Evolutionary conservation across 2,329 filamentous ascomycete genomes (phyloP).

Genomic region (Pleomassaria siparia): DNA sequence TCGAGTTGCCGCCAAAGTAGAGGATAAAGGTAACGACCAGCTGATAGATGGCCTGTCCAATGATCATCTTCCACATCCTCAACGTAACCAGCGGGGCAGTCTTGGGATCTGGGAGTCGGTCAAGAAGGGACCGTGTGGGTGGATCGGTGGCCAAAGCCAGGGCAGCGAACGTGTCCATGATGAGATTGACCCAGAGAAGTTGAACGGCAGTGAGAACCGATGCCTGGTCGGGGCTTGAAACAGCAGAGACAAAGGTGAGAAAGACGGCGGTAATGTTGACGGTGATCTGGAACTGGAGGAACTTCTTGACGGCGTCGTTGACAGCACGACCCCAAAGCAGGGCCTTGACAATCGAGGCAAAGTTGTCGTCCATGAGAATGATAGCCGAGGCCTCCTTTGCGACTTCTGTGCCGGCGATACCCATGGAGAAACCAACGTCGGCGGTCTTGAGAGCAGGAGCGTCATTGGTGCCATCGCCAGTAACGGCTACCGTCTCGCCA

Average conservation of each 20-base stretch:
- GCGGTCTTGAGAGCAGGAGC: slow-evolving; percentile 78
- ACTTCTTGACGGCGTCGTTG: slow-evolving; percentile 48
- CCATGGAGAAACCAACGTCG: slow-evolving; percentile 85
- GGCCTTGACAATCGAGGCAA: slow-evolving; percentile 81
- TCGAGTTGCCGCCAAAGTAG: slow-evolving; percentile 69
- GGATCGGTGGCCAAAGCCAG: slow-evolving; percentile 87
- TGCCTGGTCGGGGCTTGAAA: slow-evolving; percentile 66
- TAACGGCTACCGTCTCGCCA: slow-evolving; percentile 78
- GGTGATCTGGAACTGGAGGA: slow-evolving; percentile 66
- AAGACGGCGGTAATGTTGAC: slow-evolving; percentile 91
- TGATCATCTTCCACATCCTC: slow-evolving; percentile 98
- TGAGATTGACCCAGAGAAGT: slow-evolving; percentile 93
- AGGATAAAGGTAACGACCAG: slow-evolving; percentile 76
- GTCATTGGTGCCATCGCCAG: slow-evolving; percentile 82
- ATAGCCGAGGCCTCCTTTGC: slow-evolving; percentile 84
- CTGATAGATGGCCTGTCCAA: slow-evolving; percentile 89
- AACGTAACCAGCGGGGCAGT: slow-evolving; percentile 76
- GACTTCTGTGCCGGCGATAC: slow-evolving; percentile 79
- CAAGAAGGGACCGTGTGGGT: slow-evolving; percentile 76
- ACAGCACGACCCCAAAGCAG: slow-evolving; percentile 69
- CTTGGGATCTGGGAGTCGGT: slow-evolving; percentile 78
- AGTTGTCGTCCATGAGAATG: slow-evolving; percentile 87
- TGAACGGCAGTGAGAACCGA: slow-evolving; percentile 88
- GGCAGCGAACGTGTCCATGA: slow-evolving; percentile 95
- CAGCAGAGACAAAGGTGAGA: slow-evolving; percentile 84